Percentiles rank a stretch among this genome's conserved stretches.
Evolutionary conservation across 2,329 filamentous ascomycete species (phyloP).

Genomic region (Fusarium duplospermum): DNA sequence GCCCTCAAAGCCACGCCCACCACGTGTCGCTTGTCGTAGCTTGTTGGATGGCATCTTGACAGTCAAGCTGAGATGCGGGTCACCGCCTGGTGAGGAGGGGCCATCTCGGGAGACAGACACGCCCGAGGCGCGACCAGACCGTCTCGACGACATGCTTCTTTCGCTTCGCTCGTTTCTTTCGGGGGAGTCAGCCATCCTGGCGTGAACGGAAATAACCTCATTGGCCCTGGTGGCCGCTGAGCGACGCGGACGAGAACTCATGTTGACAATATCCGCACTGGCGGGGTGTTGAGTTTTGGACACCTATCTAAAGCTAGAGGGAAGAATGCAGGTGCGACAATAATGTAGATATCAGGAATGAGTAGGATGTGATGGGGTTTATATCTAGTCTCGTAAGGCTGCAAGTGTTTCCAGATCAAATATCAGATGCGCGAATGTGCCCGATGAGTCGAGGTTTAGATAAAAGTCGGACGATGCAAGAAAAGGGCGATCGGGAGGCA

Average conservation of each 20-base stretch:
- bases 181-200: conserved; percentile 55
- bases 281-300: conserved; percentile 16
- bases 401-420: not conserved
- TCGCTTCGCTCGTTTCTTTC: conserved; percentile 50
- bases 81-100: conserved; percentile 59
- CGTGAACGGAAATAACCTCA: conserved; percentile 56
- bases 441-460: conserved; percentile 3
- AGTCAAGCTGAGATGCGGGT: conserved; percentile 59
- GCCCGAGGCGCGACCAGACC: conserved; percentile 60
- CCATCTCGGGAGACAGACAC: conserved; percentile 58
- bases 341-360: not conserved
- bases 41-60: conserved; percentile 65
- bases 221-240: conserved; percentile 57
- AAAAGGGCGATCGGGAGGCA: conserved; percentile 2
- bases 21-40: conserved; percentile 62
- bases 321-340: conserved; percentile 9
- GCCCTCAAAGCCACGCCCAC: conserved; percentile 54
- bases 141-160: conserved; percentile 62
- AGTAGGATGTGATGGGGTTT: not conserved
- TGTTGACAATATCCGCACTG: conserved; percentile 46
- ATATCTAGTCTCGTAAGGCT: conserved; percentile 7
- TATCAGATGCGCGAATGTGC: conserved; percentile 1
- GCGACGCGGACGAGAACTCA: conserved; percentile 62
- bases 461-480: conserved; percentile 8
- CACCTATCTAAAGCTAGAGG: conserved; percentile 1